Conservation (phyloP, 2,329 filamentous ascomycete species). For the Penicillium paneum region DNA sequence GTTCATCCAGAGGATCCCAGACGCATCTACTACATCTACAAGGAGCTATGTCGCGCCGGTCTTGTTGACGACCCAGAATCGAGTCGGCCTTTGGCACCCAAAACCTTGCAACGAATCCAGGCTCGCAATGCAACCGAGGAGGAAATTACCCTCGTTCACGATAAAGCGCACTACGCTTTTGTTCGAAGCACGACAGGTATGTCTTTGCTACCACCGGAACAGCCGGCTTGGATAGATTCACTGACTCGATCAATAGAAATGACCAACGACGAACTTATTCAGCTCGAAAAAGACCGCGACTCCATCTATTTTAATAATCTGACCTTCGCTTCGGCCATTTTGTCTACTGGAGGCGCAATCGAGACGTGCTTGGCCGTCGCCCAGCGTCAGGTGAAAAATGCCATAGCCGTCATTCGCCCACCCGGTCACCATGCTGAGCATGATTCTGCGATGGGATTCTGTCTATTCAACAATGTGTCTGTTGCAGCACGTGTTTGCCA, state of each 20-base stretch:
- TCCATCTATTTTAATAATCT: conserved; percentile 81
- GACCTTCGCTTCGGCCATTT: conserved; percentile 73
- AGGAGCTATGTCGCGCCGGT: conserved; percentile 76
- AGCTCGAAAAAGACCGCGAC: conserved; percentile 66
- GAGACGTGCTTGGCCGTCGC: conserved; percentile 94
- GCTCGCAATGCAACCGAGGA: conserved; percentile 72
- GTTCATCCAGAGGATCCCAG: conserved; percentile 93
- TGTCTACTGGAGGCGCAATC: conserved; percentile 90
- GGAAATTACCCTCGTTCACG: conserved; percentile 80
- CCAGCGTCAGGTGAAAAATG: conserved; percentile 79
- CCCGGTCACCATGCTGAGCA: conserved; percentile 94
- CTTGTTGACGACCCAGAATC: conserved; percentile 65
- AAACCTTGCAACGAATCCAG: conserved; percentile 65
- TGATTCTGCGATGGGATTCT: conserved; percentile 85
- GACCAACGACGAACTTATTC: conserved; percentile 61
- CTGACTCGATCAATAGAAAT: conserved; percentile 40
- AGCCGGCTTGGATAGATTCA: not conserved
- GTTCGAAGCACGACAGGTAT: conserved; percentile 58
- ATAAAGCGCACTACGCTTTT: conserved; percentile 72
- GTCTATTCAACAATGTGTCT: conserved; percentile 96
- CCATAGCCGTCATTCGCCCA: conserved; percentile 89
- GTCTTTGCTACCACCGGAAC: not conserved
- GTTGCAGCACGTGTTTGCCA: conserved; percentile 89
- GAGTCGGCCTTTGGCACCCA: conserved; percentile 48
- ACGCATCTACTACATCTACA: conserved; percentile 89